Base-by-base conservation (phyloP, 2,329 filamentous ascomycete species). In the Pleomassaria siparia region DNA sequence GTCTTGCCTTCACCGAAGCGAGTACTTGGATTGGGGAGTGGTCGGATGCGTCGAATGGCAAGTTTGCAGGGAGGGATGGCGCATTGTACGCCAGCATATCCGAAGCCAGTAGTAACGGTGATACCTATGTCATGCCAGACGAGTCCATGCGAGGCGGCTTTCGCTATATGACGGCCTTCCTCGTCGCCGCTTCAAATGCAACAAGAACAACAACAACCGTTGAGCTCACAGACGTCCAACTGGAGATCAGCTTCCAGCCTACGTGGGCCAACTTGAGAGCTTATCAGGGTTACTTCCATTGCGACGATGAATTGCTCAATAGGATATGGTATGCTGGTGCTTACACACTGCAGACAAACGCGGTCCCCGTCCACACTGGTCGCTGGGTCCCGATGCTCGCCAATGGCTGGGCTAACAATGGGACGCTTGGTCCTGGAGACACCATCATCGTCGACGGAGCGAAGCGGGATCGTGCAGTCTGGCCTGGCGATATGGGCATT, bases 401-500 rank as follows among this genome's bases (percentile, higher is more conserved):
- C 0, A 57, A 54, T 40, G 69, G 70, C 8, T 75, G 70, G 71
- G 58, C 65, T 0, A 75, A 74, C 32, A 71, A 74, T 50, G 71
- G 64, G 1, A 65, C 49, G 2, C 48, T 75, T 55, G 69, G 39
- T 53, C 57, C 47, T 9, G 72, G 72, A 4, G 60, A 73, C 47
- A 67, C 60, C 7, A 68, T 67, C 2, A 60, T 73, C 37, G 67
- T 70, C 3, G 72, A 74, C 50, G 71, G 71, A 3, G 71, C 68
- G 11, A 73, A 75, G 41, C 62, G 72, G 2, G 72, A 74, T 48
- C 62, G 71, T 1, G 64, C 72, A 1, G 72, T 75, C 8, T 75
- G 73, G 68, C 74, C 76, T 0, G 77, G 76, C 5, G 76, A 79
- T 43, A 78, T 79, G 76, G 76, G 74, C 0, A 72, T 78, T 40